These are phyloP conservation scores for Sclerotinia minor DNA, from an alignment of 2,329 filamentous ascomycete species.

Conservation along the genomic window DNA sequence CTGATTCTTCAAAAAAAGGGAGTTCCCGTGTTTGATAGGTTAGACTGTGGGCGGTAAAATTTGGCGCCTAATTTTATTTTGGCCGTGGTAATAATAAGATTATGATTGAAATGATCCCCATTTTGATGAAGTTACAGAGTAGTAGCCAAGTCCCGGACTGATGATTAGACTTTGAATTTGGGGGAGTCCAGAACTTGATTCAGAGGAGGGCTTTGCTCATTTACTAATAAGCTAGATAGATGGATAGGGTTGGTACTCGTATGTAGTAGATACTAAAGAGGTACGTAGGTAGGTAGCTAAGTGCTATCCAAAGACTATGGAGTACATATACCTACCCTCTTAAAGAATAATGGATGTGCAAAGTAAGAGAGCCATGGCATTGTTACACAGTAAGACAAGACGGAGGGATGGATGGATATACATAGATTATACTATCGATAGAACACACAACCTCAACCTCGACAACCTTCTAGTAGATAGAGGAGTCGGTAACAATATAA, in stretches of 20 bases:
- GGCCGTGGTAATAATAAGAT: background rate
- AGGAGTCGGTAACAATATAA: too few species aligned
- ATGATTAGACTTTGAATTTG: background rate
- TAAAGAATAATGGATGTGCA: too few species aligned
- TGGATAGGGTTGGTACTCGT: too few species aligned
- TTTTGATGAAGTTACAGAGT: background rate
- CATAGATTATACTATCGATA: background rate
- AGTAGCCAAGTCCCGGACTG: background rate
- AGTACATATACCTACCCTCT: too few species aligned
- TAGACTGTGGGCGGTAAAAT: constrained; percentile 18
- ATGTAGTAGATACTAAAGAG: too few species aligned
- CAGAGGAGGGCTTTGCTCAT: background rate
- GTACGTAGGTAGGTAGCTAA: too few species aligned
- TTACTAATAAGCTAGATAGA: too few species aligned
- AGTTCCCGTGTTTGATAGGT: constrained; percentile 19
- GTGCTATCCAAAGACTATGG: too few species aligned
- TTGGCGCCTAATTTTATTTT: constrained; percentile 24
- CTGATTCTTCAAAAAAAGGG: constrained; percentile 4
- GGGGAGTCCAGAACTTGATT: constrained; percentile 2
- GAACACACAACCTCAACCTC: background rate
- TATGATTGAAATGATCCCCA: background rate
- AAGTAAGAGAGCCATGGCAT: background rate
- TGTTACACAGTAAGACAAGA: too few species aligned
- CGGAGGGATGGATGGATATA: too few species aligned
- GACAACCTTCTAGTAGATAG: too few species aligned